A percentile compares a stretch with the other conserved stretches of the same genome.
Conservation (phyloP, 2,329 filamentous ascomycete genomes). For the Escovopsis sp. region DNA sequence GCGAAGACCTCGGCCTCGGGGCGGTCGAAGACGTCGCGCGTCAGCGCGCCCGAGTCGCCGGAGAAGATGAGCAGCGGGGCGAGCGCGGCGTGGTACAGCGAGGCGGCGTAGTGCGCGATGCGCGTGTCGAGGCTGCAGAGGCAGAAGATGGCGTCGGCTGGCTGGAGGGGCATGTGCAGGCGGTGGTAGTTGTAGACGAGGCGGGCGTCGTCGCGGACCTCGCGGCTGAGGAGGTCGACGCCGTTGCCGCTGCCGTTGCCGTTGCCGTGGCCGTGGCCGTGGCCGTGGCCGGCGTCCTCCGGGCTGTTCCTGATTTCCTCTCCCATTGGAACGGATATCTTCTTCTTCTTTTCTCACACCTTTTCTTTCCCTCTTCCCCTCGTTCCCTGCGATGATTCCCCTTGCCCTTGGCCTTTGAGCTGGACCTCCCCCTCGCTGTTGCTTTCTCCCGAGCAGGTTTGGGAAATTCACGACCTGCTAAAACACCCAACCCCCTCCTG, state of each 20-base stretch:
- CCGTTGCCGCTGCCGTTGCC: too few species aligned
- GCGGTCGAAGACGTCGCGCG: constrained; percentile 21
- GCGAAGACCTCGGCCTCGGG: constrained; percentile 30
- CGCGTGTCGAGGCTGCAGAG: constrained; percentile 33
- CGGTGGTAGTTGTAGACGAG: constrained; percentile 30
- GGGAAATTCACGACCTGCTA: too few species aligned
- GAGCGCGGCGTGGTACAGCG: constrained; percentile 25
- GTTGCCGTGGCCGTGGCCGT: too few species aligned
- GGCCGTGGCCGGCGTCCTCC: too few species aligned
- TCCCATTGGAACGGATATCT: too few species aligned
- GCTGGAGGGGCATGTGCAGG: constrained; percentile 20
- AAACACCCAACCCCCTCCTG: too few species aligned
- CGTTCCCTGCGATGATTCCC: too few species aligned
- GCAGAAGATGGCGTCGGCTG: constrained; percentile 29
- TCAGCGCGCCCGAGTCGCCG: constrained; percentile 27
- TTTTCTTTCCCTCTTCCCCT: too few species aligned
- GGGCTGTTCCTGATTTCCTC: not conserved
- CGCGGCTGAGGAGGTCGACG: not conserved
- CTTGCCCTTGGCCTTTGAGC: too few species aligned
- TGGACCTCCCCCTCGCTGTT: too few species aligned
- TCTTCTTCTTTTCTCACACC: too few species aligned
- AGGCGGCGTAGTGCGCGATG: constrained; percentile 26
- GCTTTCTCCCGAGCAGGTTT: too few species aligned
- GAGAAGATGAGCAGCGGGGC: constrained; percentile 29
- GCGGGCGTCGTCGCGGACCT: constrained; percentile 17